Conservation (phyloP, 176 grass and related monocot genomes). For the Lolium rigidum region DNA sequence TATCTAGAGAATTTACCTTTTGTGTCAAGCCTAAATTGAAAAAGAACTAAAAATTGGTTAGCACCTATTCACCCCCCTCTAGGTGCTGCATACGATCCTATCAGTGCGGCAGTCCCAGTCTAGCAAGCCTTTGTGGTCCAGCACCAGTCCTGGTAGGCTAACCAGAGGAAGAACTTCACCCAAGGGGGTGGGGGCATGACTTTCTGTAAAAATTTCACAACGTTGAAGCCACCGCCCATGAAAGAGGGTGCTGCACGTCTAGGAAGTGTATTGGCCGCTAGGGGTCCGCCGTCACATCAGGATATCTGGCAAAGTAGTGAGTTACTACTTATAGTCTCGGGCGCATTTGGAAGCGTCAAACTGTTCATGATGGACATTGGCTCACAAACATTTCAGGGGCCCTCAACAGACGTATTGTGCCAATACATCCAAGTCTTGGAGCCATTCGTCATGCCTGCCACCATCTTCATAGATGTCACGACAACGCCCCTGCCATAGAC, state of each 20-base stretch:
- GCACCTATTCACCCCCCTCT: too few relatives aligned
- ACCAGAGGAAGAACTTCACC: neutral
- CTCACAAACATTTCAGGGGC: neutral
- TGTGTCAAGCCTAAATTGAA: too few relatives aligned
- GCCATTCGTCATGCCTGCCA: neutral
- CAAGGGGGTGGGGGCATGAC: neutral
- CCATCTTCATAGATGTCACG: neutral
- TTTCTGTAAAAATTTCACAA: neutral
- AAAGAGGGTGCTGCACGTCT: slow-evolving; percentile 7
- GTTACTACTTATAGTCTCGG: neutral
- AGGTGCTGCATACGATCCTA: too few relatives aligned
- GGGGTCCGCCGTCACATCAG: neutral
- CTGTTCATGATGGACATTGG: too few relatives aligned
- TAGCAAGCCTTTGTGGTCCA: neutral
- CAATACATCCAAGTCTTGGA: too few relatives aligned
- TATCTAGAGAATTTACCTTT: too few relatives aligned
- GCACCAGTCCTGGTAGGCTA: neutral
- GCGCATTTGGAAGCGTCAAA: too few relatives aligned
- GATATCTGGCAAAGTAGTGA: neutral
- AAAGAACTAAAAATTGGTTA: too few relatives aligned
- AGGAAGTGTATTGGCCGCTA: neutral
- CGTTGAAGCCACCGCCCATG: neutral
- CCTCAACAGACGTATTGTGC: neutral
- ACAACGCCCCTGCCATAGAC: neutral
- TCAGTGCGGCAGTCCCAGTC: neutral